Base-by-base conservation (phyloP, 2,329 filamentous ascomycete species). In the Iodosphaeria phyllophila region DNA sequence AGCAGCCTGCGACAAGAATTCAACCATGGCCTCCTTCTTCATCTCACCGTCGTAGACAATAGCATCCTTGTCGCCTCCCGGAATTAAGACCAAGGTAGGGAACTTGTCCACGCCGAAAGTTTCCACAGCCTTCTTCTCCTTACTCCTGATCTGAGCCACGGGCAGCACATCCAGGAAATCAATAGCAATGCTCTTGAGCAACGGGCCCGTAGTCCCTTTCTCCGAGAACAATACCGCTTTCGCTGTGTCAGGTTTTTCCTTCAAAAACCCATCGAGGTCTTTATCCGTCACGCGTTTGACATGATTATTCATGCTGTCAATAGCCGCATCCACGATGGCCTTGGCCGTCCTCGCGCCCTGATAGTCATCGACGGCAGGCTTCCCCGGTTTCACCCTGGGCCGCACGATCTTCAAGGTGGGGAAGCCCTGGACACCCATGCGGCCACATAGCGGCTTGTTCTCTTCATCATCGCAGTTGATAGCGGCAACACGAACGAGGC, bases 191-290 rank as follows among this genome's bases (percentile, higher is more conserved):
- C 82, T 74, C 47, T 77, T 78, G 34, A 93, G 54, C 13, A 92
- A 58, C 8, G 83, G 69, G 44, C 79, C 86, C 1, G 79, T 86
- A 5, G 76, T 74, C 13, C 83, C 82, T 57, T 95, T 98, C 28
- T 92, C 79, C 3, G 79, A 91, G 51, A 98, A 95, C 3, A 98
- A 57, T 17, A 98, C 70, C 0, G 78, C 84, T 56, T 92, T 93
- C 24, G 83, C 67, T 8, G 61, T 65, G 12, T 76, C 66, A 30
- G 71, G 73, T 22, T 66, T 62, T 29, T 65, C 61, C 7, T 55
- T 52, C 24, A 93, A 49, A 64, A 86, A 98, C 8, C 55, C 54
- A 29, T 82, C 73, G 18, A 92, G 42, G 22, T 78, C 74, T 50
- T 78, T 79, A 48, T 92, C 82, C 10, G 73, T 71, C 23, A 93